Evolutionary conservation across 208 protist genomes (phyloP), one percentile per base, ranked within the genome.

Genomic region (Trypanosoma cruzi): DNA sequence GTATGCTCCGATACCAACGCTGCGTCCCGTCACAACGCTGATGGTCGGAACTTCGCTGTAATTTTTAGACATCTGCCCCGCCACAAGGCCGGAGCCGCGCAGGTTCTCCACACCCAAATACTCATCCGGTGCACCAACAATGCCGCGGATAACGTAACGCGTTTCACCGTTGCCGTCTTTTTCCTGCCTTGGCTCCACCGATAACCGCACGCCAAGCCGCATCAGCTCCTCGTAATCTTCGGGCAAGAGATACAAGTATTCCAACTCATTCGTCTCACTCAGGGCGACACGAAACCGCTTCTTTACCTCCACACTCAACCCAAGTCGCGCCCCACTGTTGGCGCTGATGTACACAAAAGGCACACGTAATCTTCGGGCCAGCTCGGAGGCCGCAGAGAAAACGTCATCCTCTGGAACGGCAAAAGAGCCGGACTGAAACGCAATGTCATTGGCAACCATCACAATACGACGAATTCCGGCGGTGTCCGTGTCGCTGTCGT

Each of bases 381-480:
- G 77, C 32, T 91, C 79, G 1, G 90, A 98, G 56, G 85, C 88
- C 0, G 86, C 86, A 65, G 65, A 73, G 80, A 99, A 99, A 42
- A 99, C 73, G 37, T 81, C 59, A 81, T 99, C 98, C 78, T 99
- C 98, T 36, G 81, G 78, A 32, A 97, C 84, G 48, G 97, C 95
- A 64, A 99, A 99, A 46, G 97, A 98, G 57, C 98, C 98, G 24
- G 85, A 95, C 84, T 97, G 79, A 64, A 97, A 89, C 10, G 98
- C 99, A 64, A 99, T 99, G 85, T 99, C 98, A 76, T 99, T 99
- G 44, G 97, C 91, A 58, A 99, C 98, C n/a, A 99, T 73, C n/a
- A 99, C 87, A 2, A 99, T 69, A 22, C 91, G 75, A 31, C 97
- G 81, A 52, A 85, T 90, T 49, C 66, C 52, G 3, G 58, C 67